These are phyloP conservation scores for Didymella keratinophila DNA, from an alignment of 2,329 filamentous ascomycete genomes.

Conservation along the genomic window DNA sequence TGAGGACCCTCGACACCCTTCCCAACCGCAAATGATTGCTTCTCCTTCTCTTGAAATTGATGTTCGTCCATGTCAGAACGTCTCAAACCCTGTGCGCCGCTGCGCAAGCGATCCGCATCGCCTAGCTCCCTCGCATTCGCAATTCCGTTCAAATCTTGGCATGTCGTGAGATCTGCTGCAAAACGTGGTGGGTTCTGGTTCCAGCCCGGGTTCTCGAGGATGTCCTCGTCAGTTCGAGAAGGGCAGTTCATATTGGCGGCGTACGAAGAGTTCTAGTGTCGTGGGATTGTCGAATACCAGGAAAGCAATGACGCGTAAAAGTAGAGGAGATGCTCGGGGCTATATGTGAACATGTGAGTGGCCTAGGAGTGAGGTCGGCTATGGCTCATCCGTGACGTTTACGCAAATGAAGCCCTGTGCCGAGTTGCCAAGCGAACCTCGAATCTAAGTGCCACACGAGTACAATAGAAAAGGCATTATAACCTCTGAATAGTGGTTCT, in stretches of 20 bases:
- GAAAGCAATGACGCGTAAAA: constrained; percentile 29
- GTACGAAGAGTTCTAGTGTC: not conserved
- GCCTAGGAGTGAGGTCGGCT: constrained; percentile 25
- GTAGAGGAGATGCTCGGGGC: constrained; percentile 20
- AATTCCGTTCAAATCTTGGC: constrained; percentile 43
- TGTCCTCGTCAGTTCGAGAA: constrained; percentile 38
- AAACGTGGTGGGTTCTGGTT: constrained; percentile 43
- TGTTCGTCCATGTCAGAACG: constrained; percentile 25
- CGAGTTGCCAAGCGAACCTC: constrained; percentile 26
- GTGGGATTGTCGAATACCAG: constrained; percentile 2
- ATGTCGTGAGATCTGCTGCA: constrained; percentile 43
- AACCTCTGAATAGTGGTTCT: constrained; percentile 6
- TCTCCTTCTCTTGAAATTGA: constrained; percentile 31
- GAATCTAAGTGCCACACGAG: constrained; percentile 23
- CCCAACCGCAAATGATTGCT: constrained; percentile 22
- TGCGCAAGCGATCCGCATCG: constrained; percentile 32
- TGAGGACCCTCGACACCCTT: constrained; percentile 39
- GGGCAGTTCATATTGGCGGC: constrained; percentile 41
- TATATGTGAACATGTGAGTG: constrained; percentile 27
- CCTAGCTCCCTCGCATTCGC: constrained; percentile 42
- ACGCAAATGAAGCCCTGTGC: constrained; percentile 25
- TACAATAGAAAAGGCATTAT: constrained; percentile 6
- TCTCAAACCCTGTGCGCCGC: constrained; percentile 23
- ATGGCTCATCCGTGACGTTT: constrained; percentile 30
- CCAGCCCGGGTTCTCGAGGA: constrained; percentile 39